Conservation (phyloP, 2,329 filamentous ascomycete species). For the Decorospora gaudefroyi region DNA sequence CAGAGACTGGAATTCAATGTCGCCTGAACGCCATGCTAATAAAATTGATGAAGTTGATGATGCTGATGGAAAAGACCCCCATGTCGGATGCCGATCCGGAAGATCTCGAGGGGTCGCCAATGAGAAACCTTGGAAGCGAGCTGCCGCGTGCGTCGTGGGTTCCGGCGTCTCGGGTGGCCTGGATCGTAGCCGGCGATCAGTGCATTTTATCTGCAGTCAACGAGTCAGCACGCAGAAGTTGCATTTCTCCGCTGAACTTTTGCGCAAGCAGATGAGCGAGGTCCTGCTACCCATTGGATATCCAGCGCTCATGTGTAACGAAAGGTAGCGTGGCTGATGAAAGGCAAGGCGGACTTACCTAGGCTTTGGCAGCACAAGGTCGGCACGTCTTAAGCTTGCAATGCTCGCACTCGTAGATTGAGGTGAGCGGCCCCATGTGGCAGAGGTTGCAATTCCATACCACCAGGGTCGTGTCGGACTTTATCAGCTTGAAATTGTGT, state of each 20-base stretch:
- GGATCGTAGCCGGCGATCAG: conserved; percentile 35
- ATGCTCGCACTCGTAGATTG: conserved; percentile 56
- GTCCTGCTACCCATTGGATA: neutral
- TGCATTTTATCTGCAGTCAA: conserved; percentile 27
- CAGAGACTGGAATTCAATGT: conserved; percentile 24
- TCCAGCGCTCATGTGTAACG: too few relatives aligned
- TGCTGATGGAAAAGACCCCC: conserved; percentile 14
- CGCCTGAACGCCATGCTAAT: conserved; percentile 48
- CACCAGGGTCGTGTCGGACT: conserved; percentile 57
- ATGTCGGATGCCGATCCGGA: conserved; percentile 11
- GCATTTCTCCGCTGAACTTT: conserved; percentile 18
- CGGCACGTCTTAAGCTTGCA: conserved; percentile 59
- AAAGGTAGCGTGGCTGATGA: neutral
- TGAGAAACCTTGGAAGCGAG: conserved; percentile 13
- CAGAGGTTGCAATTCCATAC: conserved; percentile 59
- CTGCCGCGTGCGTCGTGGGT: conserved; percentile 14
- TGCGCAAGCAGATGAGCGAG: conserved; percentile 16
- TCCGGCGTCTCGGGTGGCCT: conserved; percentile 20
- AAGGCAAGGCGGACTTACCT: conserved; percentile 27
- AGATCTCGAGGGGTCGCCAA: conserved; percentile 16
- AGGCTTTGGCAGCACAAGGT: conserved; percentile 53
- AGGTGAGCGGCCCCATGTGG: conserved; percentile 57
- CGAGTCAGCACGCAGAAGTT: conserved; percentile 33
- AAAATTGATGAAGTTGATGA: conserved; percentile 30
- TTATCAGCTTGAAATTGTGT: conserved; percentile 57